Evolutionary conservation across 345 rosid genomes (phyloP).

Genomic region (Luvunga scandens): DNA sequence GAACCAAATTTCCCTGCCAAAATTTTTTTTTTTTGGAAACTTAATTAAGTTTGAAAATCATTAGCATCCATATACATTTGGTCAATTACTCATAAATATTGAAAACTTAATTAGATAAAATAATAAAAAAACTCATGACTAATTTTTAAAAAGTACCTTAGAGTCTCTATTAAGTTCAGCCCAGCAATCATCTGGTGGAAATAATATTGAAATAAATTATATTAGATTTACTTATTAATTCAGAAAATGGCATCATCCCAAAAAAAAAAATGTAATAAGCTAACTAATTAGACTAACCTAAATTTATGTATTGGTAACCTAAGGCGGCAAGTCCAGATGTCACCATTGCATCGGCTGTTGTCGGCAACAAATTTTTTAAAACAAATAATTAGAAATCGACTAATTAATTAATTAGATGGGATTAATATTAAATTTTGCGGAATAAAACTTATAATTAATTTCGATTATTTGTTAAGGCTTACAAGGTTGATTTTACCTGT

Average conservation of each 20-base stretch:
- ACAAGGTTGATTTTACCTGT: slow-evolving; percentile 30
- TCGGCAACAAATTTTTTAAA: background rate
- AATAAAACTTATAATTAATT: background rate
- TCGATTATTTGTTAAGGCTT: background rate
- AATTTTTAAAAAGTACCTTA: slow-evolving; percentile 13
- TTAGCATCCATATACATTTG: background rate
- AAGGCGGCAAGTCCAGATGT: slow-evolving; percentile 42
- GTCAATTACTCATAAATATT: background rate
- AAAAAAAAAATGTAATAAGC: background rate
- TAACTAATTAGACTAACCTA: slow-evolving; percentile 7
- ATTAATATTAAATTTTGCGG: background rate
- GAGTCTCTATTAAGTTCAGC: slow-evolving; percentile 44
- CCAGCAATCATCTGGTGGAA: slow-evolving; percentile 46
- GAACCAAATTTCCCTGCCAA: slow-evolving; percentile 42
- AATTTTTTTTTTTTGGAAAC: background rate
- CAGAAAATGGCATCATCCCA: background rate
- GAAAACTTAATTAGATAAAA: background rate
- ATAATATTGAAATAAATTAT: background rate
- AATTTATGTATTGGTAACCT: slow-evolving; percentile 46
- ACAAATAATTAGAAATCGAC: background rate
- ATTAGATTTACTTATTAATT: background rate
- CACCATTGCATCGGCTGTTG: slow-evolving; percentile 49
- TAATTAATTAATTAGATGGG: no score
- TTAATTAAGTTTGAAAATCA: background rate
- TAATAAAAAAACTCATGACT: background rate